Base-by-base conservation (phyloP, 225 moss, liverwort and hornwort genomes). In the Lunularia cruciata region DNA sequence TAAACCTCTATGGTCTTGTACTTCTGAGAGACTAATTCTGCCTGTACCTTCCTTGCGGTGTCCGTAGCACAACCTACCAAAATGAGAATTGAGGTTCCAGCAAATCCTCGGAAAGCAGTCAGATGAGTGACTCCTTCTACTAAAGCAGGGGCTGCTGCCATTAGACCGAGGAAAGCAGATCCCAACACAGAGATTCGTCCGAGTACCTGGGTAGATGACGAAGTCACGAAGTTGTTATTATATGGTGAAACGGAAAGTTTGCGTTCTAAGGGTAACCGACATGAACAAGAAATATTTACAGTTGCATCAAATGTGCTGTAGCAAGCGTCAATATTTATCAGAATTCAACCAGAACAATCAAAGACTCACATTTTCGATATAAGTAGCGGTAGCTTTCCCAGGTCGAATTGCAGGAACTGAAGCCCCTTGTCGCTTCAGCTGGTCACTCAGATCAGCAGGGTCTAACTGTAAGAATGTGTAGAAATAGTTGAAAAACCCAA, bases 401-500 rank as follows among this genome's bases (percentile, higher is more conserved):
- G 92, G 95, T 73, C 95, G 85, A 68, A 95, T 83, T n/a, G 95
- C 92, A 58, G 90, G 95, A 74, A 95, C 88, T 26, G 92, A 95
- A 47, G 95, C 95, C 57, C 95, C 95, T 84, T 92, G 95, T n/a
- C 95, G 88, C 85, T 95, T 95, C 57, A 95, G 77, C 78, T 90
- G 92, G 35, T 95, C 95, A 78, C 95, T 95, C 57, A 95, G 89
- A 86, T 95, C 95, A 73, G 82, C 81, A 39, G 95, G 95, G 77
- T 95, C 95, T 30, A 95, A 79, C 76, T 95, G 95, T 69, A 95
- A 83, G 76, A 92, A 95, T 36, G 95, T 95, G 72, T 95, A 95
- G 73, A 95, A 95, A 77, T 95, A 92, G 81, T 95, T 95, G 92
- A 95, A 95, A 73, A 95, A 95, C 8, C 89, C 95, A 73, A 92